Base-by-base conservation (phyloP, 2,329 filamentous ascomycete species). In the Neospermospora avenae region DNA sequence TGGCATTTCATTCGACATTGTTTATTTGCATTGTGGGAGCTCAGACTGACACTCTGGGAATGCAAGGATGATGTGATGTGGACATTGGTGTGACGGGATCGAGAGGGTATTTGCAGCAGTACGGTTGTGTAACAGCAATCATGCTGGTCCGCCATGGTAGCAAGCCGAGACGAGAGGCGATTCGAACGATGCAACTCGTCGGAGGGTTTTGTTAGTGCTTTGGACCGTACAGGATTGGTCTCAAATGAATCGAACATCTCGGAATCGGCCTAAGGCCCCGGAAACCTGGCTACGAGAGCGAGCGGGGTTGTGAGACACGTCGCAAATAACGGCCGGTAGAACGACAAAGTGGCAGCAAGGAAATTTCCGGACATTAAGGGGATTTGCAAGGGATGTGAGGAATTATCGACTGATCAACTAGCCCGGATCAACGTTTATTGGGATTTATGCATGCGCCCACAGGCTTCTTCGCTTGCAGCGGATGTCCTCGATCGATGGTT, bases 61-160 rank as follows among this genome's bases (percentile, higher is more conserved):
- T 18, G 16, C 25, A 49, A 35, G 8, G 28, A 49, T 49, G 46
- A 28, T 35, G 20, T 49, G 46, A 49, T 49, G 28, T 35, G n/a
- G 25, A 18, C 31, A 28, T 49, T 35, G 46, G 46, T 49, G 46
- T 49, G 34, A 49, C 46, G 6, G 34, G 46, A 49, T 49, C 46
- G 46, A 49, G 46, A 49, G 46, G 46, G 46, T 49, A n/a, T 34
- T 49, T 34, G 46, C 46, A 49, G 46, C 46, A 49, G 28, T n/a
- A 28, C 11, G 11, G n/a, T 35, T 49, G 46, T 49, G 46, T 49
- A 20, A 49, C 46, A 49, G 45, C n/a, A n/a, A 48, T 25, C 7
- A 25, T n/a, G 34, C 46, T 10, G 20, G 28, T 16, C 28, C n/a
- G n/a, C n/a, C 46, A 48, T 4, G 45, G 14, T 22, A 28, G 46